Conservation (phyloP, 1,139 yeast genomes). For the Geotrichum fermentans region DNA sequence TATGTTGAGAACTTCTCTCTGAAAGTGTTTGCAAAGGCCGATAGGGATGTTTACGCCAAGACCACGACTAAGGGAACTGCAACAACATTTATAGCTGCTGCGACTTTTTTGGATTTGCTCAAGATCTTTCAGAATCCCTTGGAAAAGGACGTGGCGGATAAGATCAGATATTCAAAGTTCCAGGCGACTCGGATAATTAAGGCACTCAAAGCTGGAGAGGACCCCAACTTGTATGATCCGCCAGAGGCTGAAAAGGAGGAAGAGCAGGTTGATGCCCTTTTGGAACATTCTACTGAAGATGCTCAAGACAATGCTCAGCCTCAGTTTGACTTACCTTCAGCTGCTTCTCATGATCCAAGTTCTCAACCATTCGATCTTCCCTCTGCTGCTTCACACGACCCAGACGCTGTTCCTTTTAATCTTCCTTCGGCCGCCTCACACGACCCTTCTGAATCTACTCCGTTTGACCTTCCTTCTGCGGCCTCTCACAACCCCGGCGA, state of each 20-base stretch:
- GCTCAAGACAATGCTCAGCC: conserved; percentile 1
- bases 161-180: conserved; percentile 52
- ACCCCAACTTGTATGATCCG: conserved; percentile 44
- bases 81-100: conserved; percentile 46
- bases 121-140: conserved; percentile 38
- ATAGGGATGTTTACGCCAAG: conserved; percentile 42
- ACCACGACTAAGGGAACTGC: conserved; percentile 41
- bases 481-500: too few relatives aligned
- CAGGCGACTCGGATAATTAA: conserved; percentile 54
- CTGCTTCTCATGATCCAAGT: conserved; percentile 18
- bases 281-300: conserved; percentile 8
- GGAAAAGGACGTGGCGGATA: conserved; percentile 36
- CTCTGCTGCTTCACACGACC: conserved; percentile 12
- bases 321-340: conserved; percentile 19
- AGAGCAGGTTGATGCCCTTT: conserved; percentile 14
- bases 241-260: conserved; percentile 24
- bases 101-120: conserved; percentile 46
- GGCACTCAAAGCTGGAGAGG: conserved; percentile 44
- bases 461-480: conserved; percentile 15
- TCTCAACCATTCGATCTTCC: conserved; percentile 11
- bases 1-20: conserved; percentile 59
- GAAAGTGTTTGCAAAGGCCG: conserved; percentile 54
- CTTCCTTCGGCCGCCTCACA: conserved; percentile 20
- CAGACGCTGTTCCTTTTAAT: not conserved
- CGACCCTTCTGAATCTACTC: conserved; percentile 17